Evolutionary conservation across 2,329 filamentous ascomycete species (phyloP).

Genomic region (Elsinoe batatas): DNA sequence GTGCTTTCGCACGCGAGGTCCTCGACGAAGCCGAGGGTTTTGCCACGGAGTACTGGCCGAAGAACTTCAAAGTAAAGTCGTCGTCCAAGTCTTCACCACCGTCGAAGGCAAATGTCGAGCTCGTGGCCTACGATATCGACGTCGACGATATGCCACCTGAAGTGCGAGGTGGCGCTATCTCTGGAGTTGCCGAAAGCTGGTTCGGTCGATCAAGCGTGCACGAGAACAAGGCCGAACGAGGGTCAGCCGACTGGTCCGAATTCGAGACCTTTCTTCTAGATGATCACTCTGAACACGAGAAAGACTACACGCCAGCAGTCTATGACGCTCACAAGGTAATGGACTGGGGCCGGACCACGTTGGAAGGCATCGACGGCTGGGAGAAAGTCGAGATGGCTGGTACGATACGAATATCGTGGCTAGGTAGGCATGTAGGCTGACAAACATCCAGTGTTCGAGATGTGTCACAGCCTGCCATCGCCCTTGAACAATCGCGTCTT

Average conservation of each 20-base stretch:
- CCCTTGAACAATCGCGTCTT: slow-evolving; percentile 58
- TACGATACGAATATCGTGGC: slow-evolving; percentile 20
- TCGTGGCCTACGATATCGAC: slow-evolving; percentile 44
- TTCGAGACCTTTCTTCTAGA: slow-evolving; percentile 52
- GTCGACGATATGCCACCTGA: slow-evolving; percentile 33
- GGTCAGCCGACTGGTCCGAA: slow-evolving; percentile 55
- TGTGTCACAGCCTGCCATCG: slow-evolving; percentile 53
- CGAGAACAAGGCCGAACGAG: slow-evolving; percentile 38
- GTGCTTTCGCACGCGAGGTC: slow-evolving; percentile 43
- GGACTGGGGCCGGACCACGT: slow-evolving; percentile 32
- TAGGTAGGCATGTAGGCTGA: not conserved
- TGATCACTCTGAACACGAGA: slow-evolving; percentile 48
- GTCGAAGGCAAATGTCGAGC: slow-evolving; percentile 43
- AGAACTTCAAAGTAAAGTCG: slow-evolving; percentile 45
- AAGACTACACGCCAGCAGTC: slow-evolving; percentile 49
- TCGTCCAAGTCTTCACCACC: slow-evolving; percentile 38
- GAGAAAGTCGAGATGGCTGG: slow-evolving; percentile 30
- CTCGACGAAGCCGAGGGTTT: slow-evolving; percentile 52
- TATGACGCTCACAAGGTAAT: slow-evolving; percentile 38
- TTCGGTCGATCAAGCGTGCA: slow-evolving; percentile 54
- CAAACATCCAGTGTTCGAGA: slow-evolving; percentile 47
- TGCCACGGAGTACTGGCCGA: slow-evolving; percentile 45
- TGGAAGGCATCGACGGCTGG: slow-evolving; percentile 22
- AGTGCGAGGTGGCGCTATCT: slow-evolving; percentile 15
- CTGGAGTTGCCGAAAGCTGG: slow-evolving; percentile 48